Base-by-base conservation (phyloP, 768 basidiomycete genomes). In the Lyophyllum shimeji region DNA sequence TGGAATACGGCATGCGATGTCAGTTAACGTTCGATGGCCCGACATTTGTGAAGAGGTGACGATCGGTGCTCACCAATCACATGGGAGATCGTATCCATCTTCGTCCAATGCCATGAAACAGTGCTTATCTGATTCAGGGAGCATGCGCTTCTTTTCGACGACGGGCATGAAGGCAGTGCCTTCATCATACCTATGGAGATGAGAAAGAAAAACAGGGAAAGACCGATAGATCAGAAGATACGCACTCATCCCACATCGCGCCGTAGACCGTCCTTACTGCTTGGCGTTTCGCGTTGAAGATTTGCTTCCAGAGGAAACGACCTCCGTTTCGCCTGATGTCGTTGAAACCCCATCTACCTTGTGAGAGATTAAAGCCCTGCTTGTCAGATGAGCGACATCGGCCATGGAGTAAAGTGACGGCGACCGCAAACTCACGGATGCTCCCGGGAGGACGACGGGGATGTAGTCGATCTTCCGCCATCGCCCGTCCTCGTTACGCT, bases 161-260 rank as follows among this genome's bases (percentile, higher is more conserved):
- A 84, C 80, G 7, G 92, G 92, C 78, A 94, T 82, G 58, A 90
- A 82, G 1, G 85, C 89, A 0, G 91, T 93, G 34, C 92, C 91
- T 75, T 92, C 89, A 62, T 93, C 90, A 60, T 92, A 92, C 68
- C 87, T 89, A 60, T 15, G 31, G 5, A n/a, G 42, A 39, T 53
- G 20, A 51, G 56, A 48, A 56, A 45, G 11, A 34, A n/a, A 56
- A 27, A 53, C 31, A 39, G 15, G 47, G 45, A 29, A 61, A 34
- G 53, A 56, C 40, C 44, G n/a, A 47, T 46, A 33, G 44, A 58
- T 60, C 46, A 5, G 9, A 42, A 60, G 62, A 23, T 9, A 71
- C 78, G 64, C 56, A 83, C 86, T 92, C 91, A 63, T 93, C 91
- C 89, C 91, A 93, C 90, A 92, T 93, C 7, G 90, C 89, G 21